Conservation (phyloP, 2,329 filamentous ascomycete genomes). For the Cladosporium phlei region DNA sequence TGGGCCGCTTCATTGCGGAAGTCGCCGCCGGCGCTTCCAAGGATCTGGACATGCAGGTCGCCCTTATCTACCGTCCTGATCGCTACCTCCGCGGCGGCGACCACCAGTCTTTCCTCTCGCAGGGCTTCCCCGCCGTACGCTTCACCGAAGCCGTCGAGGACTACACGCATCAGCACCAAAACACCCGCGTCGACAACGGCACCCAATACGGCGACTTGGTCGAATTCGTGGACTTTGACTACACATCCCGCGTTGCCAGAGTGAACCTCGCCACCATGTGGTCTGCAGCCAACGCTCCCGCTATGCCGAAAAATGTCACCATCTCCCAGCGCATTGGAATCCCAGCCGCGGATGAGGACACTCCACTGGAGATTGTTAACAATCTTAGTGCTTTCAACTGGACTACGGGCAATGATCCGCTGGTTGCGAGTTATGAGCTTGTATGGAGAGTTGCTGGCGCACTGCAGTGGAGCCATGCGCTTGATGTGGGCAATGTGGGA, state of each 20-base stretch:
- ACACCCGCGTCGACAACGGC: conserved; percentile 46
- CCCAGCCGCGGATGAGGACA: conserved; percentile 22
- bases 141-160: conserved; percentile 57
- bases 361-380: conserved; percentile 21
- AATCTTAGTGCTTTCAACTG: conserved; percentile 51
- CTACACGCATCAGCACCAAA: conserved; percentile 55
- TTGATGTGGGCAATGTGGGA: conserved; percentile 45
- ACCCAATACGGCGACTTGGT: conserved; percentile 53
- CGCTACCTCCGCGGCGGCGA: conserved; percentile 55
- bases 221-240: conserved; percentile 56
- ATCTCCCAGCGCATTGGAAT: conserved; percentile 26
- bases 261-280: conserved; percentile 54
- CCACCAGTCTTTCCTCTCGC: conserved; percentile 51
- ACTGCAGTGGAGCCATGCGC: conserved; percentile 35
- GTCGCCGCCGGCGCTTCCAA: conserved; percentile 49
- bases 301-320: conserved; percentile 47
- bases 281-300: conserved; percentile 50
- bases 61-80: conserved; percentile 53
- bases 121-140: conserved; percentile 52
- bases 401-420: conserved; percentile 37
- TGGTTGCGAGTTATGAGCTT: conserved; percentile 49
- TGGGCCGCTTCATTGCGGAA: conserved; percentile 53
- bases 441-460: conserved; percentile 51
- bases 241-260: conserved; percentile 48
- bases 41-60: conserved; percentile 52